Evolutionary conservation across 495 filamentous ascomycete genomes (phyloP).

Genomic region (Xylaria grammica): DNA sequence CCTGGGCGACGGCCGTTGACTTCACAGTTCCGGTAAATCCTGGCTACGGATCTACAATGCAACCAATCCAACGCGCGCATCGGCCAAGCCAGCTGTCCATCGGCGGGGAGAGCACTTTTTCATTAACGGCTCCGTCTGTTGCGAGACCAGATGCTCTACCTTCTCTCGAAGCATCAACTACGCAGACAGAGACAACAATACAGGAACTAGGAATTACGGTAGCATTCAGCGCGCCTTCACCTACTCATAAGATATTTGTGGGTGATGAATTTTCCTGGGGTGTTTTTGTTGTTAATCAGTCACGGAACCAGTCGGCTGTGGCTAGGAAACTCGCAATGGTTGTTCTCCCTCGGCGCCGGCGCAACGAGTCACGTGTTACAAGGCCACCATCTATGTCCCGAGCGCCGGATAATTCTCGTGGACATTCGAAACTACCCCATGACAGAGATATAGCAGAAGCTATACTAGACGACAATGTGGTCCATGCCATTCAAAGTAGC

Average conservation of each 20-base stretch:
- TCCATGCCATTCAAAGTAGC: conserved; percentile 82
- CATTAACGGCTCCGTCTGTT: conserved; percentile 51
- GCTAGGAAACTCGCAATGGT: conserved; percentile 79
- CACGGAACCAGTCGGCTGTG: conserved; percentile 38
- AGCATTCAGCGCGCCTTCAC: conserved; percentile 64
- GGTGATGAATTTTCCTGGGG: conserved; percentile 85
- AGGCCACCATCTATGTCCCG: conserved; percentile 56
- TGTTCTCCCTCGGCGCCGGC: conserved; percentile 78
- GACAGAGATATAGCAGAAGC: conserved; percentile 67
- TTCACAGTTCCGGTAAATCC: conserved; percentile 73
- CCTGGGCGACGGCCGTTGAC: conserved; percentile 82
- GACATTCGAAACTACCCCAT: conserved; percentile 25
- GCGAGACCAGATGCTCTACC: conserved; percentile 60
- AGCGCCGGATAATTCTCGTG: conserved; percentile 20
- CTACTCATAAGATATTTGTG: conserved; percentile 56
- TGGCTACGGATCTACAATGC: conserved; percentile 55
- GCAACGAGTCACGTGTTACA: conserved; percentile 65
- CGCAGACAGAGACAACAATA: conserved; percentile 51
- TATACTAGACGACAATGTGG: conserved; percentile 81
- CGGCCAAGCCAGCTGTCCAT: conserved; percentile 66
- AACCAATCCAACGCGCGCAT: conserved; percentile 69
- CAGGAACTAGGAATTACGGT: conserved; percentile 75
- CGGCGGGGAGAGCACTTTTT: conserved; percentile 48
- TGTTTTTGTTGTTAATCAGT: conserved; percentile 86
- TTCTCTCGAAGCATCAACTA: conserved; percentile 53